Percentiles rank a stretch among this genome's conserved stretches.
These are phyloP conservation scores for Cryoendolithus antarcticus DNA, from an alignment of 2,329 filamentous ascomycete species.

Conservation along the genomic window DNA sequence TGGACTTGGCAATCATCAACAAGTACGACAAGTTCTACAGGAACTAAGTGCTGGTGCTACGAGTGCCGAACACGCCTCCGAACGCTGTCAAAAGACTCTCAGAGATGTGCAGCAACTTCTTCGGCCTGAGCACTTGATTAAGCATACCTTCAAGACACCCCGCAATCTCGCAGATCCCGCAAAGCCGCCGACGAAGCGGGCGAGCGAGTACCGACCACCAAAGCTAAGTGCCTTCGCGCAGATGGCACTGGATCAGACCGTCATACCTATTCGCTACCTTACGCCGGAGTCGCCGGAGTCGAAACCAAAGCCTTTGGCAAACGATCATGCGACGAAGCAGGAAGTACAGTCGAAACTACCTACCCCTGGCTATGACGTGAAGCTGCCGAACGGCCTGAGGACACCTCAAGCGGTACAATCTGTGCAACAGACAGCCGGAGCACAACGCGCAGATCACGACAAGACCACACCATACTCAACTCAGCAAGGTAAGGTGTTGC, in stretches of 20 bases:
- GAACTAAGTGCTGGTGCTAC: constrained; percentile 59
- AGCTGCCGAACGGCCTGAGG: neutral
- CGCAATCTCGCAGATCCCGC: constrained; percentile 5
- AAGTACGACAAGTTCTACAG: constrained; percentile 39
- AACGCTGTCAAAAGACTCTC: constrained; percentile 57
- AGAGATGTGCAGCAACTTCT: constrained; percentile 65
- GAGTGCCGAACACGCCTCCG: constrained; percentile 45
- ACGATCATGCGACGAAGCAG: constrained; percentile 2
- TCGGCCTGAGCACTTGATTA: constrained; percentile 55
- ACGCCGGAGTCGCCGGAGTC: constrained; percentile 17
- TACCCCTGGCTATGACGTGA: constrained; percentile 1
- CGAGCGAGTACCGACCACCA: constrained; percentile 8
- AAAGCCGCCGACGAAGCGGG: constrained; percentile 2
- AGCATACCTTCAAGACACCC: constrained; percentile 41
- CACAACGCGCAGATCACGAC: no score
- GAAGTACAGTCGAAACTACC: neutral
- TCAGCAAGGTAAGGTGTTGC: no score
- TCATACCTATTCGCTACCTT: constrained; percentile 25
- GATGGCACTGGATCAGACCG: constrained; percentile 36
- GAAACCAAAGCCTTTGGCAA: constrained; percentile 1
- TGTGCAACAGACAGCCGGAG: no score
- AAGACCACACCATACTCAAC: no score
- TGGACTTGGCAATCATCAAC: constrained; percentile 15
- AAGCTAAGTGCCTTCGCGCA: constrained; percentile 41
- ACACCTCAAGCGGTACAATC: no score